Conservation (phyloP, 2,329 filamentous ascomycete species). For the Epichloe aotearoae region DNA sequence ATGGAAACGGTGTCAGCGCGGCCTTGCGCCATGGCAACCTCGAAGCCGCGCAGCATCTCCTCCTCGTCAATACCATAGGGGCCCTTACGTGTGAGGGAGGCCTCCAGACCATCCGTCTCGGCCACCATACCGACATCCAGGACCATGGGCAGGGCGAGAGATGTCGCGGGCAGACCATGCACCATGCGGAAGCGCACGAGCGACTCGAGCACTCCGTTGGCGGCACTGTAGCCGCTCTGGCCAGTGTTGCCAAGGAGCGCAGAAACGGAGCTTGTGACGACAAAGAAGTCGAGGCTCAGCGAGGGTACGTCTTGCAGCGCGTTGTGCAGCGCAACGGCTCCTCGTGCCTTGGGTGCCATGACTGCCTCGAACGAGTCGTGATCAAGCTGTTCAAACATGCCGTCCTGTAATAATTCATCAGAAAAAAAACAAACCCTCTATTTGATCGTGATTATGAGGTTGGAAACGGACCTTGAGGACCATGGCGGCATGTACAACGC, state of each 20-base stretch:
- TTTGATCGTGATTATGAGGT: background rate
- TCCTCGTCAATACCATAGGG: background rate
- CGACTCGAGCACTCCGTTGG: background rate
- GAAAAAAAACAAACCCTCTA: too few species aligned
- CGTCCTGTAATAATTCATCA: background rate
- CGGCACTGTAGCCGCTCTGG: background rate
- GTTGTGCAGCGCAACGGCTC: background rate
- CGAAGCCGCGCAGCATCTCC: background rate
- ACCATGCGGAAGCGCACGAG: background rate
- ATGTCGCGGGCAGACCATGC: background rate
- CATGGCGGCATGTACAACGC: background rate
- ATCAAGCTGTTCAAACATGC: background rate
- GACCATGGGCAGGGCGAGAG: constrained; percentile 9
- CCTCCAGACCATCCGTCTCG: constrained; percentile 7
- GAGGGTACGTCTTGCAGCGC: background rate
- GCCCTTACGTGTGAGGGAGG: background rate
- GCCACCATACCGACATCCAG: constrained; percentile 11
- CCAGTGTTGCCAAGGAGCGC: background rate
- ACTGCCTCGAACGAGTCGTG: background rate
- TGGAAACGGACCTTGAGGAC: background rate
- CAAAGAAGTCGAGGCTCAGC: background rate
- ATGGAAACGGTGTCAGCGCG: background rate
- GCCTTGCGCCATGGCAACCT: background rate
- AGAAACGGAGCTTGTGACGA: background rate
- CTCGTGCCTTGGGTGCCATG: background rate